phyloP scores from a whole-genome alignment of 2,329 filamentous ascomycete species.

The Myriosclerotinia scirpicola region DNA sequence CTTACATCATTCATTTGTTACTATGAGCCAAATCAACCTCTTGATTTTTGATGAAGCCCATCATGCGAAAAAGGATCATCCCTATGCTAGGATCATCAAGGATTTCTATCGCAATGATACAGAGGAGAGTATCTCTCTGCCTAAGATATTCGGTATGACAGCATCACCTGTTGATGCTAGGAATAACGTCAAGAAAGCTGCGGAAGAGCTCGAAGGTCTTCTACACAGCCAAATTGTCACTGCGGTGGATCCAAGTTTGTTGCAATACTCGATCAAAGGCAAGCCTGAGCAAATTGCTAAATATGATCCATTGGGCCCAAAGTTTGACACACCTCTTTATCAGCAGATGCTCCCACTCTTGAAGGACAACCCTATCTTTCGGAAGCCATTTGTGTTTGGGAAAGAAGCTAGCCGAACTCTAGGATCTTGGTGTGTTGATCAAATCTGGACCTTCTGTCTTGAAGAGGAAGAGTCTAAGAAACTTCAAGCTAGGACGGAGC shows the following conservation, averaged over 20 bases:
- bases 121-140: slow-evolving; percentile 50
- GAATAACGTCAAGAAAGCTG: slow-evolving; percentile 68
- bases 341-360: slow-evolving; percentile 54
- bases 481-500: slow-evolving; percentile 57
- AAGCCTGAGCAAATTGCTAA: slow-evolving; percentile 59
- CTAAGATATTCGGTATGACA: slow-evolving; percentile 92
- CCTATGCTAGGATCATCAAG: slow-evolving; percentile 86
- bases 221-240: slow-evolving; percentile 85
- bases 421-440: slow-evolving; percentile 82
- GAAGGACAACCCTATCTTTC: slow-evolving; percentile 47
- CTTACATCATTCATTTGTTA: slow-evolving; percentile 75
- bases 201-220: slow-evolving; percentile 70
- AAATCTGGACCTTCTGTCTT: slow-evolving; percentile 73
- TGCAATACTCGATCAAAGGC: slow-evolving; percentile 60
- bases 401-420: slow-evolving; percentile 62
- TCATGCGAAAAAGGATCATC: slow-evolving; percentile 90
- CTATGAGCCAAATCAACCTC: slow-evolving; percentile 81
- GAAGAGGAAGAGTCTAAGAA: slow-evolving; percentile 61
- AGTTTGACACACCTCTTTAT: slow-evolving; percentile 66
- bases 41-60: slow-evolving; percentile 96
- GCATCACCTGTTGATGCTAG: slow-evolving; percentile 90
- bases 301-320: slow-evolving; percentile 49
- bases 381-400: slow-evolving; percentile 50
- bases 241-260: slow-evolving; percentile 57
- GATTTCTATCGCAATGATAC: slow-evolving; percentile 67